A percentile compares a stretch with the other conserved stretches of the same genome.
Evolutionary conservation across 2,329 filamentous ascomycete genomes (phyloP).

Genomic region (Ascochyta pisi): DNA sequence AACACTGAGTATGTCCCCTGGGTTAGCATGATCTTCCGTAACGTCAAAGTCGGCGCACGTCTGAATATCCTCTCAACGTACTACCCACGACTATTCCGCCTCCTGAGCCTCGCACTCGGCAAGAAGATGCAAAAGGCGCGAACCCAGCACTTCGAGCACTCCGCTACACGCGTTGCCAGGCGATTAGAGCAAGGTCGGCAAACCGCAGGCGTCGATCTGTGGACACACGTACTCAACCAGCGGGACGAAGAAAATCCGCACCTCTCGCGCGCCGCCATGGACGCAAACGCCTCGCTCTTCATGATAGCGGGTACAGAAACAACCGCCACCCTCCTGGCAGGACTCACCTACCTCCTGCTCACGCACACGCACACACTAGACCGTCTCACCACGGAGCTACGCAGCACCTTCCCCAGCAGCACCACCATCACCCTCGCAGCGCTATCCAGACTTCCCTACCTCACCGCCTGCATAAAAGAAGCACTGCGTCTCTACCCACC

Average conservation of each 20-base stretch:
- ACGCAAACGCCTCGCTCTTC: constrained; percentile 46
- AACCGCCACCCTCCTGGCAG: constrained; percentile 51
- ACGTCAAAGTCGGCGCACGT: constrained; percentile 22
- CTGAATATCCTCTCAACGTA: background rate
- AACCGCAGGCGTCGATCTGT: constrained; percentile 47
- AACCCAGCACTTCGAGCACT: constrained; percentile 25
- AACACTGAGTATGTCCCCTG: constrained; percentile 41
- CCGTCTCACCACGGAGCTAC: constrained; percentile 40
- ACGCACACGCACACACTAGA: constrained; percentile 35
- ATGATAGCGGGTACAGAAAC: constrained; percentile 57
- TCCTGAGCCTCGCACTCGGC: background rate
- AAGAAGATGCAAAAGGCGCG: constrained; percentile 15
- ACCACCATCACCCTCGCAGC: constrained; percentile 47
- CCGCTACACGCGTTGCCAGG: constrained; percentile 35
- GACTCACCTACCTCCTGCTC: constrained; percentile 47
- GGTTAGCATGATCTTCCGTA: constrained; percentile 39
- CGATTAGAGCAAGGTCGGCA: constrained; percentile 37
- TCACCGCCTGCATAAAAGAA: constrained; percentile 53
- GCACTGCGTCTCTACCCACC: constrained; percentile 53
- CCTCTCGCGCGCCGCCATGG: constrained; percentile 45
- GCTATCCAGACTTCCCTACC: constrained; percentile 43
- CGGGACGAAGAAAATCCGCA: constrained; percentile 31
- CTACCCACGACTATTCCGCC: background rate
- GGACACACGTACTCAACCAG: constrained; percentile 48
- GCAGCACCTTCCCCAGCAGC: constrained; percentile 29